Evolutionary conservation across 106 monocot genomes (phyloP), one percentile per base, ranked within the genome.

Genomic region (Dioscorea alata): DNA sequence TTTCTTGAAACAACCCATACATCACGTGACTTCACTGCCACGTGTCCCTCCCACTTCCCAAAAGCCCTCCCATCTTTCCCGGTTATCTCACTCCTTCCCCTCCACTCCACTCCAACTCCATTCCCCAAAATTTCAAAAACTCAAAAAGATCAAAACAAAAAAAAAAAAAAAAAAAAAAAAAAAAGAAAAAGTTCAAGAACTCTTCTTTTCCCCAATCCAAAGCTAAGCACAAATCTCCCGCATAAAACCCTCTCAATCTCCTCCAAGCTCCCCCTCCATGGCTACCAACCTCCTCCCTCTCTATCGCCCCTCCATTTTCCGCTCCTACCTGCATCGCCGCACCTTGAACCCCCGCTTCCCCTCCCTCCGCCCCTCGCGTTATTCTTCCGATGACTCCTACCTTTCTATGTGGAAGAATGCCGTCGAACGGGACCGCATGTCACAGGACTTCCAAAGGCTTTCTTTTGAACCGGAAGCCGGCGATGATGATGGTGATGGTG

Each of bases 401-500:
- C 87, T 87, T 10, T 80, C 81, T 57, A 94, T 90, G 84, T 94
- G 90, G 94, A 90, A 78, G 71, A 78, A 75, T 61, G 86, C 84
- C 24, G 35, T 85, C 74, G 82, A 84, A n/a, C 67, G 87, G n/a
- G 76, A 85, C 25, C 68, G 80, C 21, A 71, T 59, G 19, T 60
- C 76, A 19, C 72, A 69, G 69, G 64, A 72, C 51, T 63, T 81
- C 50, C 48, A 50, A 4, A 16, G 51, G 50, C 51, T 75, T 59
- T 34, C 65, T 77, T 1, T 49, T 4, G 21, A 42, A 22, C 4
- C 32, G 28, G 34, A 53, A 2, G 42, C 42, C 15, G 58, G 42
- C 17, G 51, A 54, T 6, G 75, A 8, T 9, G 72, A 20, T 2
- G 33, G n/a, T 7, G 72, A 20, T 2, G 33, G n/a, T 7, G 70